Percentiles rank a stretch among this genome's conserved stretches.
Conservation (phyloP, 805 yeast genomes). For the Blastobotrys terrestris region DNA sequence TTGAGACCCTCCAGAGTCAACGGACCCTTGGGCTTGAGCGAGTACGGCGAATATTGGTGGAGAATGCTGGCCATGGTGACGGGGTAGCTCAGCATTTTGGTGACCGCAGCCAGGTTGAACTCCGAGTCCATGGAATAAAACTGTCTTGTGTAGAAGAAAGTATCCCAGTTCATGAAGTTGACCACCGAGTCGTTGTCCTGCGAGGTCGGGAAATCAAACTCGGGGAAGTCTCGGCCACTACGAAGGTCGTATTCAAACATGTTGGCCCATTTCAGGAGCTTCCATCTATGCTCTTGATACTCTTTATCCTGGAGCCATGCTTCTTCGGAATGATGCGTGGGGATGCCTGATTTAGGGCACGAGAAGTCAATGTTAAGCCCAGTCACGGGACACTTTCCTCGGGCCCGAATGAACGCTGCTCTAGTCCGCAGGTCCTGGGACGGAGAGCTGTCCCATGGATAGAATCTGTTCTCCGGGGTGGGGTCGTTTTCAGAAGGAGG, state of each 20-base stretch:
- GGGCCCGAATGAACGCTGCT: conserved; percentile 83
- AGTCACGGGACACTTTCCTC: conserved; percentile 89
- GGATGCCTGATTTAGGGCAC: conserved; percentile 92
- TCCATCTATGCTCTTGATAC: conserved; percentile 66
- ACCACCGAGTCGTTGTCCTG: conserved; percentile 69
- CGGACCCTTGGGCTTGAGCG: conserved; percentile 77
- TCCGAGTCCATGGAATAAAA: conserved; percentile 96
- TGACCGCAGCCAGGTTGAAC: conserved; percentile 89
- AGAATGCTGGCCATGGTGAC: conserved; percentile 77
- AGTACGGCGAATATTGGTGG: conserved; percentile 82
- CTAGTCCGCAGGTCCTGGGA: conserved; percentile 79
- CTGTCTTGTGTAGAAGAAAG: conserved; percentile 85
- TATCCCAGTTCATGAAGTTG: conserved; percentile 84
- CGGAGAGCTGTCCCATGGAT: conserved; percentile 91
- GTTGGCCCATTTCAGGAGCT: conserved; percentile 77
- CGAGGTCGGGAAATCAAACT: conserved; percentile 83
- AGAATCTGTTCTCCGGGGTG: conserved; percentile 65
- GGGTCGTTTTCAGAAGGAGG: conserved; percentile 63
- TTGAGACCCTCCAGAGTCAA: conserved; percentile 87
- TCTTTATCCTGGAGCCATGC: conserved; percentile 81
- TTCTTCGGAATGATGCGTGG: conserved; percentile 85
- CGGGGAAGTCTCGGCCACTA: conserved; percentile 91
- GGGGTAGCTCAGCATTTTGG: conserved; percentile 92
- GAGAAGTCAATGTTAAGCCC: conserved; percentile 70
- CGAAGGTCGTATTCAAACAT: conserved; percentile 91